A percentile compares a stretch with the other conserved stretches of the same genome.
These are phyloP conservation scores for Penicillium paxilli DNA, from an alignment of 495 filamentous ascomycete genomes.

Conservation along the genomic window DNA sequence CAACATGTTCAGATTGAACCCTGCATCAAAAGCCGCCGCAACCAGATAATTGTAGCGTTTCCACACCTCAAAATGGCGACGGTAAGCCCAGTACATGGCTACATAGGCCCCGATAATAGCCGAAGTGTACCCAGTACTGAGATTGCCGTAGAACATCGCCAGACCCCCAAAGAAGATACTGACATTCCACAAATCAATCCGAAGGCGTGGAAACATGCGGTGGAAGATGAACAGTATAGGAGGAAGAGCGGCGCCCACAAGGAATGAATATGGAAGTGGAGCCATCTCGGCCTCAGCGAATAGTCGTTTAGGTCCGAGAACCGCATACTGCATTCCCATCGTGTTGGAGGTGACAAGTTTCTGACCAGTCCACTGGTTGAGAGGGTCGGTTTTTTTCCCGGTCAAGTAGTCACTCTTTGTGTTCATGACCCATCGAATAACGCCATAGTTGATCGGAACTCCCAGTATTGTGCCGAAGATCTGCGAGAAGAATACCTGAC, in stretches of 20 bases:
- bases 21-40: conserved; percentile 58
- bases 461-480: conserved; percentile 44
- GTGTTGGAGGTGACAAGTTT: conserved; percentile 44
- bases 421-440: conserved; percentile 47
- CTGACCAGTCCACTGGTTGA: conserved; percentile 60
- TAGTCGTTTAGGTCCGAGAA: conserved; percentile 53
- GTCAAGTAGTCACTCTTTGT: conserved; percentile 54
- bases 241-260: conserved; percentile 52
- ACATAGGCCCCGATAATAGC: conserved; percentile 57
- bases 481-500: conserved; percentile 43
- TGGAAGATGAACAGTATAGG: conserved; percentile 49
- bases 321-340: conserved; percentile 54
- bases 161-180: conserved; percentile 50
- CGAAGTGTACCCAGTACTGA: conserved; percentile 56
- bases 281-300: conserved; percentile 50
- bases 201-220: conserved; percentile 45
- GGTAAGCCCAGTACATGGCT: conserved; percentile 55
- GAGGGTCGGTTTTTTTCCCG: conserved; percentile 48
- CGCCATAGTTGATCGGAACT: conserved; percentile 44
- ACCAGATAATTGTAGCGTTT: conserved; percentile 57
- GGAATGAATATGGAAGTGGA: conserved; percentile 55
- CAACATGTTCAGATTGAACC: conserved; percentile 57
- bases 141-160: conserved; percentile 36
- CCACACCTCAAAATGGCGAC: conserved; percentile 55
- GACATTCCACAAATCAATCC: conserved; percentile 56